Evolutionary conservation across 2,329 filamentous ascomycete genomes (phyloP).

Genomic region (Lecanicillium sp.): DNA sequence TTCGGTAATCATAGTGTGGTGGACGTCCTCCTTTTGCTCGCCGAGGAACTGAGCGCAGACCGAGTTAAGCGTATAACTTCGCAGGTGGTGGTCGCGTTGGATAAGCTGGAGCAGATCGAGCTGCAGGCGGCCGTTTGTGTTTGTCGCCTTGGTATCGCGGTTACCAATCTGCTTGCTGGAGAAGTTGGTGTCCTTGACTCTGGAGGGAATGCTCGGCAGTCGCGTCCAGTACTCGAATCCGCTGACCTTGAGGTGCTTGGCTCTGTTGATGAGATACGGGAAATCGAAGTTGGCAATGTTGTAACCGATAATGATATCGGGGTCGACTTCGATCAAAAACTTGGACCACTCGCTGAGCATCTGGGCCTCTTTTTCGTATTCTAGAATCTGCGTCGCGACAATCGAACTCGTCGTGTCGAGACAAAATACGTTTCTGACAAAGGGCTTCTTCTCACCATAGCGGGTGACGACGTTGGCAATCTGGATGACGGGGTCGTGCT

Average conservation of each 20-base stretch:
- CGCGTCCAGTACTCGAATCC: constrained; percentile 86
- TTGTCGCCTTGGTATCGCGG: constrained; percentile 88
- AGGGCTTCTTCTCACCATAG: constrained; percentile 93
- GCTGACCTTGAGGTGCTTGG: constrained; percentile 71
- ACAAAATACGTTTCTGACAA: constrained; percentile 94
- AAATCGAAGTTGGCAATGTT: constrained; percentile 99
- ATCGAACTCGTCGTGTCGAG: constrained; percentile 88
- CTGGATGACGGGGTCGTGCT: constrained; percentile 91
- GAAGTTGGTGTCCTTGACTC: constrained; percentile 74
- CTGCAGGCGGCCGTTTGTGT: constrained; percentile 89
- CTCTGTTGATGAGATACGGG: constrained; percentile 85
- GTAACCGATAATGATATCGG: constrained; percentile 97
- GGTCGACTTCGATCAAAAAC: constrained; percentile 84
- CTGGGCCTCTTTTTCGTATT: constrained; percentile 72
- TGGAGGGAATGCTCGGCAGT: constrained; percentile 63
- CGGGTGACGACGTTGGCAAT: constrained; percentile 94
- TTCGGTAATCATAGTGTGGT: constrained; percentile 98
- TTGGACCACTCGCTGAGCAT: constrained; percentile 93
- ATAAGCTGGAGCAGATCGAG: constrained; percentile 91
- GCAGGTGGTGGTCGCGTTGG: constrained; percentile 87
- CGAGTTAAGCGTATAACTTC: constrained; percentile 96
- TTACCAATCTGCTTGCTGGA: constrained; percentile 98
- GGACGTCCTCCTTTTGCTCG: constrained; percentile 98
- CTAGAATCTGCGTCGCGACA: constrained; percentile 87
- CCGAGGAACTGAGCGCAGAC: constrained; percentile 91